phyloP scores from a whole-genome alignment of 2,329 filamentous ascomycete species.

The Eurotiales sp. region DNA sequence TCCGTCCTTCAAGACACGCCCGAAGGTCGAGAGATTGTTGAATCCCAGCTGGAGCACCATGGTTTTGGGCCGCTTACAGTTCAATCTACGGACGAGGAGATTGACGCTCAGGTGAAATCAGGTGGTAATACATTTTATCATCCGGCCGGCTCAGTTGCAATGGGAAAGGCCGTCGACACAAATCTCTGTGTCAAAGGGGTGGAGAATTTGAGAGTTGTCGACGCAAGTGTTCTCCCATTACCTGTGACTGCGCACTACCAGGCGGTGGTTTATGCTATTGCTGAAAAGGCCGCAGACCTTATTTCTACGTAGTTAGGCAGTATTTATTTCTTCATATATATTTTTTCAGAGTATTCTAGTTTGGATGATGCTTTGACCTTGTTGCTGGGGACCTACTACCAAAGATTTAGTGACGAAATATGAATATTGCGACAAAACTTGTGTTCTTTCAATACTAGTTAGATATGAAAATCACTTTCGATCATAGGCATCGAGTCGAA shows the following conservation, averaged over 20 bases:
- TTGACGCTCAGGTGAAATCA: conserved; percentile 19
- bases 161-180: conserved; percentile 19
- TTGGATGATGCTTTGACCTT: no score
- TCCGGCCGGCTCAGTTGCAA: conserved; percentile 17
- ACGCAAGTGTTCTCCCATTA: conserved; percentile 24
- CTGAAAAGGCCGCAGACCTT: conserved; percentile 10
- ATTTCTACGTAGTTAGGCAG: not conserved
- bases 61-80: conserved; percentile 11
- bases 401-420: no score
- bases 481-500: no score
- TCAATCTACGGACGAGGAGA: conserved; percentile 20
- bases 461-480: no score
- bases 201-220: conserved; percentile 21
- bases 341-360: no score
- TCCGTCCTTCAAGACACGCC: conserved; percentile 15
- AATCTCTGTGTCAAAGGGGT: conserved; percentile 19
- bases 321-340: not conserved
- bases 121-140: conserved; percentile 18
- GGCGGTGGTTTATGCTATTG: conserved; percentile 19
- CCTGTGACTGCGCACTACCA: conserved; percentile 20
- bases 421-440: no score
- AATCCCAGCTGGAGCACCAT: conserved; percentile 18
- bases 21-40: conserved; percentile 17
- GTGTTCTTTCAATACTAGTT: no score
- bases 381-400: no score